phyloP scores from a whole-genome alignment of 371 early-diverging fungal genomes.

The Mortierella sp. region DNA sequence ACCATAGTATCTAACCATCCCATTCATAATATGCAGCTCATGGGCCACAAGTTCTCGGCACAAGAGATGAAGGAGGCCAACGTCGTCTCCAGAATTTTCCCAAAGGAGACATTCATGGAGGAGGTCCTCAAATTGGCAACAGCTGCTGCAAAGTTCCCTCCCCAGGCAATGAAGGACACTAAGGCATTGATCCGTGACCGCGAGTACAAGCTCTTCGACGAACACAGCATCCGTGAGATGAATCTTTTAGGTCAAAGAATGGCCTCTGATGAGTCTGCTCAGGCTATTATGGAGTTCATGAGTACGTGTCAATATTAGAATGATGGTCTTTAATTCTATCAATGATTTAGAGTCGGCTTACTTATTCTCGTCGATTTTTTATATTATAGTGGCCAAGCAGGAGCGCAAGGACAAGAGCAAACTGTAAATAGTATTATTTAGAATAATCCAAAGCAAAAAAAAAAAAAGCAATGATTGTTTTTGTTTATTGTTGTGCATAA shows the following conservation, averaged over 20 bases:
- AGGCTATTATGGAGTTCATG: slow-evolving; percentile 55
- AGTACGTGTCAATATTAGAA: slow-evolving; percentile 29
- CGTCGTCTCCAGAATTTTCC: slow-evolving; percentile 63
- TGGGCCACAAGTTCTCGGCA: slow-evolving; percentile 68
- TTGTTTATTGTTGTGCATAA: no score
- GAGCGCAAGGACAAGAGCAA: slow-evolving; percentile 46
- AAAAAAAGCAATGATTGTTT: no score
- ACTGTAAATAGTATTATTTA: slow-evolving; percentile 15
- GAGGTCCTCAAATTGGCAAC: slow-evolving; percentile 64
- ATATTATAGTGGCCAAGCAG: slow-evolving; percentile 46
- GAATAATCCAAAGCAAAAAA: no score
- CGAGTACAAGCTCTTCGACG: slow-evolving; percentile 61
- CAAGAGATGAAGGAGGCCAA: slow-evolving; percentile 66
- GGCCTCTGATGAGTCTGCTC: slow-evolving; percentile 51
- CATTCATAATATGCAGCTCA: slow-evolving; percentile 43
- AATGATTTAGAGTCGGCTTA: background rate
- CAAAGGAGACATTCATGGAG: slow-evolving; percentile 65
- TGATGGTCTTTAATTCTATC: background rate
- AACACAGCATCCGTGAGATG: slow-evolving; percentile 66
- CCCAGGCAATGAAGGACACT: slow-evolving; percentile 66
- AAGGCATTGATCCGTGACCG: slow-evolving; percentile 66
- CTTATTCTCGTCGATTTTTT: background rate
- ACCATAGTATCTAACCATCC: background rate
- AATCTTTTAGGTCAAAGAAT: slow-evolving; percentile 52
- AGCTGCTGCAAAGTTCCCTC: slow-evolving; percentile 64